Evolutionary conservation across 2,329 filamentous ascomycete species (phyloP).

Genomic region (Geosmithia putterillii): DNA sequence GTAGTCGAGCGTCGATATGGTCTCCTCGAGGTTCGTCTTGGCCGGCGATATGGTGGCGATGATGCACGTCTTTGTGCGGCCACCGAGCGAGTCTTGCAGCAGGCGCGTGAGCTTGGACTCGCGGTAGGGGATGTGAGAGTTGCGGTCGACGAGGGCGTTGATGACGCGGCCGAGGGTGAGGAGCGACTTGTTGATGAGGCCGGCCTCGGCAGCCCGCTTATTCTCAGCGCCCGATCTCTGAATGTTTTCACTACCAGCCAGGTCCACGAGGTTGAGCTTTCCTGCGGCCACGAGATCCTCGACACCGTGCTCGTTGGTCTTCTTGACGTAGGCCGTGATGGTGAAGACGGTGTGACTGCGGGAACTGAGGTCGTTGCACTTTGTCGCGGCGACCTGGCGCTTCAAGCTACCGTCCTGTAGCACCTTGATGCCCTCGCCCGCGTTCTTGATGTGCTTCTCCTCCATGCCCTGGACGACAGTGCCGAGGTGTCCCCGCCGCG

Average conservation of each 20-base stretch:
- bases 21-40: conserved; percentile 92
- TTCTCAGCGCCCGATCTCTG: conserved; percentile 95
- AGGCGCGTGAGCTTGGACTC: conserved; percentile 94
- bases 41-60: conserved; percentile 94
- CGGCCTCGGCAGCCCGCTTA: conserved; percentile 90
- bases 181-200: conserved; percentile 95
- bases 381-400: conserved; percentile 97
- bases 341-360: conserved; percentile 97
- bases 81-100: conserved; percentile 91
- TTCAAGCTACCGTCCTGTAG: conserved; percentile 83
- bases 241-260: conserved; percentile 96
- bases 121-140: conserved; percentile 77
- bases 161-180: conserved; percentile 93
- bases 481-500: conserved; percentile 69
- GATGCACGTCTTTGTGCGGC: conserved; percentile 94
- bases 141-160: conserved; percentile 87
- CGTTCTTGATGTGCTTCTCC: conserved; percentile 81
- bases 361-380: conserved; percentile 96
- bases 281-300: conserved; percentile 85
- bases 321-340: conserved; percentile 82
- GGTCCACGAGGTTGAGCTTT: conserved; percentile 91
- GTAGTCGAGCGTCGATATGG: conserved; percentile 95
- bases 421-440: conserved; percentile 75
- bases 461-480: conserved; percentile 97
- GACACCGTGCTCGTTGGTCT: conserved; percentile 65